phyloP scores from a whole-genome alignment of 768 basidiomycete genomes.

The Pisolithus microcarpus region DNA sequence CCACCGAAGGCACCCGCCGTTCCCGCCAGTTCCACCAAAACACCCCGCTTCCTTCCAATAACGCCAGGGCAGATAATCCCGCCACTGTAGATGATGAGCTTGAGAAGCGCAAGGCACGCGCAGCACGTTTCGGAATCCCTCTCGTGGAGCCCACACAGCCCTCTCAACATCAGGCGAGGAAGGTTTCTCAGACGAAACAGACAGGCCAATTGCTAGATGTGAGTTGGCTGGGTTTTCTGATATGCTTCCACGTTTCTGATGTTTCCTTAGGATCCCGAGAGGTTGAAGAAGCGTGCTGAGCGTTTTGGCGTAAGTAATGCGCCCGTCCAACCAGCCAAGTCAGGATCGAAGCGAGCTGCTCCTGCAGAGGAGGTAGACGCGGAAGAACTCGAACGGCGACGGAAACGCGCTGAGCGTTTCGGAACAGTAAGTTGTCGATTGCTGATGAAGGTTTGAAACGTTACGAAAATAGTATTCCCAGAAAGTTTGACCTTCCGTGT shows the following conservation, averaged over 20 bases:
- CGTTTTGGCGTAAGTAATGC: constrained; percentile 41
- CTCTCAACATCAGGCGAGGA: constrained; percentile 19
- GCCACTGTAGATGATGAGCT: constrained; percentile 38
- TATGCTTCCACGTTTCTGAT: neutral
- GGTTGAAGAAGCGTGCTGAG: constrained; percentile 44
- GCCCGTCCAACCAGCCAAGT: constrained; percentile 23
- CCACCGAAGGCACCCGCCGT: constrained; percentile 1
- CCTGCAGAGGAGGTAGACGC: constrained; percentile 41
- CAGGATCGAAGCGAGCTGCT: constrained; percentile 25
- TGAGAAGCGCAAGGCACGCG: constrained; percentile 53
- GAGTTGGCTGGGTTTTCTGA: neutral
- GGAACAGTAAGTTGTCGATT: constrained; percentile 20
- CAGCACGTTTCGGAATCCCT: constrained; percentile 66
- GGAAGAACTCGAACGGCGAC: constrained; percentile 52
- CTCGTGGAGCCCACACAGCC: constrained; percentile 38
- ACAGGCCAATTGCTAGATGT: neutral
- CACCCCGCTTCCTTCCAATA: neutral
- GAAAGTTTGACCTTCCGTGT: too few species aligned
- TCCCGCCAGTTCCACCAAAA: neutral
- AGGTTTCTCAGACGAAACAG: neutral
- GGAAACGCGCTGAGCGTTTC: constrained; percentile 62
- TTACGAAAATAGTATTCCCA: too few species aligned
- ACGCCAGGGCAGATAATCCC: neutral
- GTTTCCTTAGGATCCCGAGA: constrained; percentile 37
- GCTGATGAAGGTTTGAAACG: too few species aligned